A percentile compares a stretch with the other conserved stretches of the same genome.
phyloP scores from a whole-genome alignment of 2,329 filamentous ascomycete species.

The Fusarium pseudocircinatum region DNA sequence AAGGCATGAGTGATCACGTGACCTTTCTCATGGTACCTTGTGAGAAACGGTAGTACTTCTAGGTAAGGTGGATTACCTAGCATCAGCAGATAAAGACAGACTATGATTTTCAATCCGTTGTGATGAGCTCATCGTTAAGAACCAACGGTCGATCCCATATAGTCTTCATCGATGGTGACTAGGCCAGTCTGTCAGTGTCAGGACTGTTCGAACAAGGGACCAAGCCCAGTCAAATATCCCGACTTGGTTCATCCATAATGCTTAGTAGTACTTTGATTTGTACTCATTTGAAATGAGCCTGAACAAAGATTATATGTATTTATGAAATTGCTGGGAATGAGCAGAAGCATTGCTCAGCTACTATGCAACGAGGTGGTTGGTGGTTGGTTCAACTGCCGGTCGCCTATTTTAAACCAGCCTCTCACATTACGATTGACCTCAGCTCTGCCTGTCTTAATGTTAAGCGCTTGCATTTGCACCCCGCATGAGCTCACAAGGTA shows the following conservation, averaged over 20 bases:
- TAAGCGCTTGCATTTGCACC: slow-evolving; percentile 4
- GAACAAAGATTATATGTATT: background rate
- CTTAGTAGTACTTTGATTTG: background rate
- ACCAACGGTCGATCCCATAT: background rate
- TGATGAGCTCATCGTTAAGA: background rate
- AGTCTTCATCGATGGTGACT: background rate
- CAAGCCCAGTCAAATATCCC: background rate
- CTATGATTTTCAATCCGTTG: background rate
- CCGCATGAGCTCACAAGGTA: slow-evolving; percentile 18
- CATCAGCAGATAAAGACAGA: background rate
- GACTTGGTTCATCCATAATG: background rate
- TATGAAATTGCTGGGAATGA: background rate
- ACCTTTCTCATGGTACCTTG: background rate
- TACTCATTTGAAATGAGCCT: background rate
- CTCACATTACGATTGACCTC: slow-evolving; percentile 2
- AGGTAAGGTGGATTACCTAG: background rate
- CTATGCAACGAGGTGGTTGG: background rate
- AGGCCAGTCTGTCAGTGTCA: background rate
- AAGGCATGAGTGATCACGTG: slow-evolving; percentile 19
- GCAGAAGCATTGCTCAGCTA: background rate
- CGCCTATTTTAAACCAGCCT: slow-evolving; percentile 9
- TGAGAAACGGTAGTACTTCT: background rate
- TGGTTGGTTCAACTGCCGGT: background rate
- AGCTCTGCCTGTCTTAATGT: background rate
- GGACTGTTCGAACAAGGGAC: background rate